Conservation (phyloP, 176 grass and related monocot species). For the Poa annua region DNA sequence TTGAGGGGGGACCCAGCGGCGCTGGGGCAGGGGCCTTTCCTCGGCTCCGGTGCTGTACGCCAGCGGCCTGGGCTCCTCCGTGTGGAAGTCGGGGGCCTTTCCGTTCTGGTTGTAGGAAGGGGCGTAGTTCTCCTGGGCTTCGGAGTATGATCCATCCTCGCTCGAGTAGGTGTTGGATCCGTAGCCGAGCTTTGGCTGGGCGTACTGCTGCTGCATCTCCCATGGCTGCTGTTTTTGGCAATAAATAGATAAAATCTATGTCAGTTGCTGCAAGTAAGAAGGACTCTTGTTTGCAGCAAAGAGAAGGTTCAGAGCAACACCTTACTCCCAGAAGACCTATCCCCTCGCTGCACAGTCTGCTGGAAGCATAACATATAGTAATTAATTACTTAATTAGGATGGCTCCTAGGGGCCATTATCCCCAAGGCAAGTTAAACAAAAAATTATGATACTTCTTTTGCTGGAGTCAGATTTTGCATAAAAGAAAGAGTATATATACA, state of each 20-base stretch:
- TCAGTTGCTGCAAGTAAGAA: slow-evolving; percentile 38
- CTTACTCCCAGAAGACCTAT: slow-evolving; percentile 64
- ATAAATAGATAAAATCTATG: background rate
- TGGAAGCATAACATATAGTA: slow-evolving; percentile 25
- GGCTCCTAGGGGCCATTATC: background rate
- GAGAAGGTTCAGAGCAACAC: slow-evolving; percentile 31
- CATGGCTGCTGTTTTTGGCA: slow-evolving; percentile 49
- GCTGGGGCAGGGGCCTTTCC: slow-evolving; percentile 49
- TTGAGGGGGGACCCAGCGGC: slow-evolving; percentile 74
- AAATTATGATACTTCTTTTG: too few species aligned
- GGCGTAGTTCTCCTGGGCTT: slow-evolving; percentile 48
- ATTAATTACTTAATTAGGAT: slow-evolving; percentile 32
- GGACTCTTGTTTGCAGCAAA: slow-evolving; percentile 1
- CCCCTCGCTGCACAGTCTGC: slow-evolving; percentile 46
- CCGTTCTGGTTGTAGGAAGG: slow-evolving; percentile 54
- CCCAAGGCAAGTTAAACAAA: too few species aligned
- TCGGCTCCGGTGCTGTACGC: slow-evolving; percentile 37
- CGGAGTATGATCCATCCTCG: slow-evolving; percentile 56
- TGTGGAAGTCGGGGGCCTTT: slow-evolving; percentile 46
- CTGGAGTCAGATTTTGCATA: background rate
- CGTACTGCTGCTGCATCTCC: slow-evolving; percentile 61
- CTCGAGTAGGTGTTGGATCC: slow-evolving; percentile 49
- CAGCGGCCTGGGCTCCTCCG: slow-evolving; percentile 49
- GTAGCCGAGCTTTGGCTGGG: slow-evolving; percentile 54
- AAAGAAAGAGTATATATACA: background rate